Conservation (phyloP, 208 protist species). For the Crithidia brevicula region DNA sequence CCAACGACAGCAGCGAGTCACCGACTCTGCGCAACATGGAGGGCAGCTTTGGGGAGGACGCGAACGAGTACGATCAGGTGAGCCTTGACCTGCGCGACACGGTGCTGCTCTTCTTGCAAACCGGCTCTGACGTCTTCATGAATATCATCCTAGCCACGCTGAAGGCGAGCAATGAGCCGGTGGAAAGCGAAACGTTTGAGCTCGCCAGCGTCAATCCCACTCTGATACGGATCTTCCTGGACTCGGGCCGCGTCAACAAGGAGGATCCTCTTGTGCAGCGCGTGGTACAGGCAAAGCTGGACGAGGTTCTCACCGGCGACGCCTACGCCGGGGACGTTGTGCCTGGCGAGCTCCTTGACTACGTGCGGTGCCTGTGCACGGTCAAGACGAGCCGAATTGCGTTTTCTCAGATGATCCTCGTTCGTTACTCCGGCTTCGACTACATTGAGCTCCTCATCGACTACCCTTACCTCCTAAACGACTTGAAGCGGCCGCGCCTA, state of each 20-base stretch:
- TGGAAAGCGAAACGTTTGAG: slow-evolving; percentile 66
- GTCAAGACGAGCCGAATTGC: slow-evolving; percentile 64
- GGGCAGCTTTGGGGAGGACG: slow-evolving; percentile 2
- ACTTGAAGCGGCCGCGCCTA: slow-evolving; percentile 34
- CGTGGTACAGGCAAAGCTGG: slow-evolving; percentile 78
- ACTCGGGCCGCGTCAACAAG: slow-evolving; percentile 64
- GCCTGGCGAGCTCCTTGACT: slow-evolving; percentile 57
- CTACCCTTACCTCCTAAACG: slow-evolving; percentile 64
- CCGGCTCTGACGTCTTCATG: slow-evolving; percentile 70
- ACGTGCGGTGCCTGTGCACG: slow-evolving; percentile 63
- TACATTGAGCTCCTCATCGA: slow-evolving; percentile 80
- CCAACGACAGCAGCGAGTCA: slow-evolving; percentile 20
- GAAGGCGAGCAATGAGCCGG: slow-evolving; percentile 48
- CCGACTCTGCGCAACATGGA: slow-evolving; percentile 8
- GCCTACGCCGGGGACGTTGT: slow-evolving; percentile 47
- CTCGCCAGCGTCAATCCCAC: slow-evolving; percentile 55
- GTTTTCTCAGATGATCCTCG: slow-evolving; percentile 64
- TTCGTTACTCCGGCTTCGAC: slow-evolving; percentile 83
- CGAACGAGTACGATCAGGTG: slow-evolving; percentile 35
- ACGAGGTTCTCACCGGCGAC: slow-evolving; percentile 55
- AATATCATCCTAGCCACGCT: slow-evolving; percentile 89
- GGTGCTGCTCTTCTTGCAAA: slow-evolving; percentile 74
- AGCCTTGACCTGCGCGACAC: slow-evolving; percentile 76
- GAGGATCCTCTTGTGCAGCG: slow-evolving; percentile 58
- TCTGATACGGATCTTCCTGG: slow-evolving; percentile 66